Percentiles rank a stretch among this genome's conserved stretches.
phyloP scores from a whole-genome alignment of 805 yeast genomes.

The Sugiyamaella lignohabitans region DNA sequence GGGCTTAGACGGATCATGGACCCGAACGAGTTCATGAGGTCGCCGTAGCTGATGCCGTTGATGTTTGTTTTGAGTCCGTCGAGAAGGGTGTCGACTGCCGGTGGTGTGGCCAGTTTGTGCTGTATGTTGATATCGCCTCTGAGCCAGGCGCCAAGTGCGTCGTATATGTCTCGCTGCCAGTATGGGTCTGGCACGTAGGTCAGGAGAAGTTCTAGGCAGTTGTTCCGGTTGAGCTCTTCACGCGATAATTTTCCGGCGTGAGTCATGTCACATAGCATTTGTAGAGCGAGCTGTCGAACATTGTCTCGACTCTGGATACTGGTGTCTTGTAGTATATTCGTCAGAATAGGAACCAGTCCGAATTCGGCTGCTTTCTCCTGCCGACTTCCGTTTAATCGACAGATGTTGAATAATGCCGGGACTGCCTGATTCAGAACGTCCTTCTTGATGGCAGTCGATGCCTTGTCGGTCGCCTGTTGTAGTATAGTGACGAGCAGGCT shows the following conservation, averaged over 20 bases:
- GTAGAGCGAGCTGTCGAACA: constrained; percentile 47
- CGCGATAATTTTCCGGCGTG: constrained; percentile 40
- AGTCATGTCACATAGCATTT: constrained; percentile 48
- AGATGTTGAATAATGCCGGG: constrained; percentile 46
- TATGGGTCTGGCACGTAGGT: constrained; percentile 43
- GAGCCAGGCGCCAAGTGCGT: constrained; percentile 38
- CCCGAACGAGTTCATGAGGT: constrained; percentile 19
- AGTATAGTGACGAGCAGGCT: constrained; percentile 38
- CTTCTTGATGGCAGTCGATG: constrained; percentile 22
- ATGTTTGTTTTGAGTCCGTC: constrained; percentile 15
- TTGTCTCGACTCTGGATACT: constrained; percentile 36
- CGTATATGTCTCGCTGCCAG: constrained; percentile 53
- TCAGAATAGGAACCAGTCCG: constrained; percentile 44
- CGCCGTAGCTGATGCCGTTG: constrained; percentile 15
- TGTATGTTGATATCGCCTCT: constrained; percentile 25
- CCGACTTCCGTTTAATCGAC: constrained; percentile 41
- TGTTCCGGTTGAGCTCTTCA: constrained; percentile 33
- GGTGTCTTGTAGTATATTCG: constrained; percentile 25
- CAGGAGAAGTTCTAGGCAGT: constrained; percentile 36
- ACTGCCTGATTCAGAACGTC: constrained; percentile 41
- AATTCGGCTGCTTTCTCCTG: constrained; percentile 42
- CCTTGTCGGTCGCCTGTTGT: constrained; percentile 15
- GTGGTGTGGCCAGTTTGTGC: constrained; percentile 10
- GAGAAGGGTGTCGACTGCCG: constrained; percentile 8
- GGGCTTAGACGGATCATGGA: constrained; percentile 16